Evolutionary conservation across 2,329 filamentous ascomycete species (phyloP).

Genomic region (Neurospora sp.): DNA sequence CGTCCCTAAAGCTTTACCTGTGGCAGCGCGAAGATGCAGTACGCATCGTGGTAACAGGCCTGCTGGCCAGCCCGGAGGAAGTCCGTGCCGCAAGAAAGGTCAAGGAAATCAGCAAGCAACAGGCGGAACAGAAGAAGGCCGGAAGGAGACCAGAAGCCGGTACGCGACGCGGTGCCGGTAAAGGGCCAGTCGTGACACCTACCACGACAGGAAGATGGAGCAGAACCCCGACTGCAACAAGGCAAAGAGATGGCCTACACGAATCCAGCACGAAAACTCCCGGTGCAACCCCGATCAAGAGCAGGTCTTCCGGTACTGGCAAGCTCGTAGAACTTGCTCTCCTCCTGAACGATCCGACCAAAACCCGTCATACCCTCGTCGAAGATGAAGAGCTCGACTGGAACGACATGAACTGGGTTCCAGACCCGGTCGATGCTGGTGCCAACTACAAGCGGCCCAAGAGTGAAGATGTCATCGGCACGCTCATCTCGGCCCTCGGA

Average conservation of each 20-base stretch:
- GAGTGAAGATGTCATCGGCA: slow-evolving; percentile 81
- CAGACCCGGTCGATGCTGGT: slow-evolving; percentile 85
- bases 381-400: slow-evolving; percentile 71
- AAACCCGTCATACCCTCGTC: slow-evolving; percentile 39
- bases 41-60: slow-evolving; percentile 64
- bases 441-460: slow-evolving; percentile 86
- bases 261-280: not conserved
- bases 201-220: not conserved
- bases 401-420: slow-evolving; percentile 88
- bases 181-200: slow-evolving; percentile 9
- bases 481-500: slow-evolving; percentile 78
- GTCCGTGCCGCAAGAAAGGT: slow-evolving; percentile 19
- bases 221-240: not conserved
- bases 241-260: slow-evolving; percentile 3
- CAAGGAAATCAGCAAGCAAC: slow-evolving; percentile 18
- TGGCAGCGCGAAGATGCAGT: slow-evolving; percentile 68
- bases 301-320: slow-evolving; percentile 14
- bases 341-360: slow-evolving; percentile 52
- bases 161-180: not conserved
- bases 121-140: slow-evolving; percentile 1
- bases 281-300: not conserved
- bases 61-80: slow-evolving; percentile 53
- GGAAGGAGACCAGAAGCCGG: not conserved
- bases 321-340: slow-evolving; percentile 58
- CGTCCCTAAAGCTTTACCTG: slow-evolving; percentile 64